phyloP scores from a whole-genome alignment of 2,329 filamentous ascomycete genomes.

The Diaporthe ilicicola region DNA sequence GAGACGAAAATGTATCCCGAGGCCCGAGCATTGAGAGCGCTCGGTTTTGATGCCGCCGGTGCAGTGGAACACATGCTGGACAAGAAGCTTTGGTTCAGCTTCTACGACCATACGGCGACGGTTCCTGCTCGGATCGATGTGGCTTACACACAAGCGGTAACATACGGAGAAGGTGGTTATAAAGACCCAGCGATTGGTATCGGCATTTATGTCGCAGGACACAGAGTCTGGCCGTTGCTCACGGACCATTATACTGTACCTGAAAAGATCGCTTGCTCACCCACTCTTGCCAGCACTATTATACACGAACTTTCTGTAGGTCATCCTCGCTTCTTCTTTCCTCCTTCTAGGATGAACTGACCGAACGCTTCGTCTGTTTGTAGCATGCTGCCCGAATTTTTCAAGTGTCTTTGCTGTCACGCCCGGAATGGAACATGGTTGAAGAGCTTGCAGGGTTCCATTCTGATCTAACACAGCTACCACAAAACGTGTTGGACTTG shows the following conservation, averaged over 20 bases:
- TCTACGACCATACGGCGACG: background rate
- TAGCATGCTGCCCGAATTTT: background rate
- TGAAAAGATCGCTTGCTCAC: background rate
- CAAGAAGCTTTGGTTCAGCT: background rate
- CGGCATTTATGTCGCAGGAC: background rate
- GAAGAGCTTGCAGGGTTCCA: background rate
- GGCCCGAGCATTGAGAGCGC: background rate
- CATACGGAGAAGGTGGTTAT: no score
- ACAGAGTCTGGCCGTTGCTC: background rate
- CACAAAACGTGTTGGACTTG: background rate
- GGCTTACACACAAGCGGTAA: no score
- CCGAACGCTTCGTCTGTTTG: background rate
- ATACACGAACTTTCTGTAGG: background rate
- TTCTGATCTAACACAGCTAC: background rate
- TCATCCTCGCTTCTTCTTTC: background rate
- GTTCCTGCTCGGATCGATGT: no score
- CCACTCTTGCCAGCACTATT: background rate
- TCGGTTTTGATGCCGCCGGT: background rate
- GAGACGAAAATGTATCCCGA: background rate
- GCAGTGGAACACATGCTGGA: background rate
- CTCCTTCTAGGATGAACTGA: background rate
- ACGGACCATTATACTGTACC: background rate
- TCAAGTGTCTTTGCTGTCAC: background rate
- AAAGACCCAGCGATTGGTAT: no score
- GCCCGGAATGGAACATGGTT: background rate